phyloP scores from a whole-genome alignment of 2,329 filamentous ascomycete genomes.

The Mycosphaerella sp. region DNA sequence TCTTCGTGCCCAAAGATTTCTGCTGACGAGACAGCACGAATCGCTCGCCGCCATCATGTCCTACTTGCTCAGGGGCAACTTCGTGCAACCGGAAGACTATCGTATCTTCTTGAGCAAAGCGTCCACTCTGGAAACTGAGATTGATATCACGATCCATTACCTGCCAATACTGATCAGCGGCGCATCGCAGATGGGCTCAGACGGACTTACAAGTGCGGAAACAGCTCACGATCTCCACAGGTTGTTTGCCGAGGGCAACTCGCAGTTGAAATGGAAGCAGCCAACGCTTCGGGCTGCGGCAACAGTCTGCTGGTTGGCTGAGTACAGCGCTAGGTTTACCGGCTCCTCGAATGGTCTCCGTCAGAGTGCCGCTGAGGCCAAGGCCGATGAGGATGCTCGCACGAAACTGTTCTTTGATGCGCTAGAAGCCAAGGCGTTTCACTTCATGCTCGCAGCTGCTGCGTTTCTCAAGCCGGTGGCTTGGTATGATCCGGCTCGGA shows the following conservation, averaged over 20 bases:
- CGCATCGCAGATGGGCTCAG: constrained; percentile 71
- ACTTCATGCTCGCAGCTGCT: constrained; percentile 81
- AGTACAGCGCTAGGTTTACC: constrained; percentile 76
- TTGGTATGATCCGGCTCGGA: constrained; percentile 82
- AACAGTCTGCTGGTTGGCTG: constrained; percentile 79
- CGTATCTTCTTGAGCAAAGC: constrained; percentile 62
- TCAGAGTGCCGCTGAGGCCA: constrained; percentile 57
- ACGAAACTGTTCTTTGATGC: constrained; percentile 64
- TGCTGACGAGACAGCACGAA: constrained; percentile 84
- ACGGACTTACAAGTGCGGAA: constrained; percentile 57
- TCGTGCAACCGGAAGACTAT: constrained; percentile 67
- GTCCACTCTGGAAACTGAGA: constrained; percentile 68
- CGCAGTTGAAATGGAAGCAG: constrained; percentile 65
- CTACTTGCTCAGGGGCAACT: constrained; percentile 69
- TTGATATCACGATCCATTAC: constrained; percentile 69
- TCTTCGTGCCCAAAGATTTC: constrained; percentile 71
- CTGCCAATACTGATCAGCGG: constrained; percentile 72
- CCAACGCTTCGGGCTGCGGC: constrained; percentile 73
- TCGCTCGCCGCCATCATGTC: constrained; percentile 73
- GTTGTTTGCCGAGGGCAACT: constrained; percentile 59
- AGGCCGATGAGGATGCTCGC: constrained; percentile 54
- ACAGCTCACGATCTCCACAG: constrained; percentile 66
- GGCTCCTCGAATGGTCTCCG: constrained; percentile 26
- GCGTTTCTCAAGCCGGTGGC: constrained; percentile 73
- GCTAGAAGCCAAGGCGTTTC: constrained; percentile 81